Conservation (phyloP, 2,329 filamentous ascomycete genomes). For the Ophiocordyceps australis region DNA sequence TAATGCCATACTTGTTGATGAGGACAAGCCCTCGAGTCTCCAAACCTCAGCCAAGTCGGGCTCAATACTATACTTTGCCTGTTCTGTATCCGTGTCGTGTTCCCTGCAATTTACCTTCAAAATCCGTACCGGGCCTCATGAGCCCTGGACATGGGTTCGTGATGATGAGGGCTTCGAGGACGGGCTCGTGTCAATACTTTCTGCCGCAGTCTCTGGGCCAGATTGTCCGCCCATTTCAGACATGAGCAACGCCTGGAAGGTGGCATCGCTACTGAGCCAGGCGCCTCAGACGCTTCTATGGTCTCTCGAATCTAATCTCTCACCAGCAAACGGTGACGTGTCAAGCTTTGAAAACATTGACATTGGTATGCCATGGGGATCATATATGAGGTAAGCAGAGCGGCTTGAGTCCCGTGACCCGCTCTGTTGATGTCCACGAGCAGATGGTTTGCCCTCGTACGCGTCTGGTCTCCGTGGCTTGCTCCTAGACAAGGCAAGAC, state of each 20-base stretch:
- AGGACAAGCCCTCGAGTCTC: constrained; percentile 28
- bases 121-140: constrained; percentile 33
- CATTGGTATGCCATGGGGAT: constrained; percentile 45
- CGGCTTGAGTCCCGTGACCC: not conserved
- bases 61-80: constrained; percentile 32
- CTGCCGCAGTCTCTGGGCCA: constrained; percentile 25
- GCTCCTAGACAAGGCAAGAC: constrained; percentile 67
- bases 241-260: constrained; percentile 35
- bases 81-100: constrained; percentile 25
- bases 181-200: constrained; percentile 31
- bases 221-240: constrained; percentile 39
- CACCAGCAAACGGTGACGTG: constrained; percentile 33
- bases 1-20: constrained; percentile 6
- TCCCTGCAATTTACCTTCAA: constrained; percentile 52
- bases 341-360: constrained; percentile 37
- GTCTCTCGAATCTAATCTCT: constrained; percentile 40
- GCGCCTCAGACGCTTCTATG: constrained; percentile 53
- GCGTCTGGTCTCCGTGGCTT: constrained; percentile 70
- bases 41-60: constrained; percentile 12
- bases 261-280: constrained; percentile 41
- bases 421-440: not conserved
- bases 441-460: constrained; percentile 65
- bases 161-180: constrained; percentile 45
- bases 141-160: constrained; percentile 53
- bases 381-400: constrained; percentile 28